Conservation (phyloP, 176 grass and related monocot species). For the Eleusine indica region DNA sequence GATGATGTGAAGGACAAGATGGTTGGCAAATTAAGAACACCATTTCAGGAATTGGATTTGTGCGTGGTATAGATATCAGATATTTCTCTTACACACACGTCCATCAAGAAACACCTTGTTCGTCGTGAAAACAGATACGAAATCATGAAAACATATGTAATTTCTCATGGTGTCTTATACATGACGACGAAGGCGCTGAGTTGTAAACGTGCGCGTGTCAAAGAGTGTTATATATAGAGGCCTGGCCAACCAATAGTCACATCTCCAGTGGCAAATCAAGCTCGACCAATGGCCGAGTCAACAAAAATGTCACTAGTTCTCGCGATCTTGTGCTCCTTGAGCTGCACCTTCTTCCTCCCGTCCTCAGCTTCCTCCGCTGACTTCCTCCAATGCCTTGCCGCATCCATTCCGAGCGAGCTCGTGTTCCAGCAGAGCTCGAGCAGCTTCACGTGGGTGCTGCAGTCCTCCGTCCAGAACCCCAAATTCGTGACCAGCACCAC, state of each 20-base stretch:
- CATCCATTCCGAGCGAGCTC: not conserved
- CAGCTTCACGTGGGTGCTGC: slow-evolving; percentile 35
- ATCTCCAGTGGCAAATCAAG: not conserved
- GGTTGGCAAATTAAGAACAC: too few relatives aligned
- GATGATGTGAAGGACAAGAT: too few relatives aligned
- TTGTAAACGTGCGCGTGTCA: not conserved
- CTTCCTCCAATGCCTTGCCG: slow-evolving; percentile 51
- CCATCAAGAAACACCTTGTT: too few relatives aligned
- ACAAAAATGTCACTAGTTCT: not conserved
- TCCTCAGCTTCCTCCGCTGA: not conserved
- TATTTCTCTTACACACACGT: too few relatives aligned
- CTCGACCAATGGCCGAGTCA: not conserved
- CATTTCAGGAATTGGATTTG: too few relatives aligned
- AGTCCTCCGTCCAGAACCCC: slow-evolving; percentile 59
- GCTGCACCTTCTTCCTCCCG: not conserved
- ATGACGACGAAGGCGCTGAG: not conserved
- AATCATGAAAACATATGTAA: too few relatives aligned
- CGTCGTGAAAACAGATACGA: too few relatives aligned
- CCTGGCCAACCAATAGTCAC: not conserved
- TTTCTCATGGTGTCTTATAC: too few relatives aligned
- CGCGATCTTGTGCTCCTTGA: not conserved
- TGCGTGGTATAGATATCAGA: too few relatives aligned
- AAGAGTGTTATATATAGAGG: not conserved
- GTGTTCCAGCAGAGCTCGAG: slow-evolving; percentile 32
- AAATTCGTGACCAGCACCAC: slow-evolving; percentile 42